Conservation (phyloP, 768 basidiomycete species). For the Suillus decipiens region DNA sequence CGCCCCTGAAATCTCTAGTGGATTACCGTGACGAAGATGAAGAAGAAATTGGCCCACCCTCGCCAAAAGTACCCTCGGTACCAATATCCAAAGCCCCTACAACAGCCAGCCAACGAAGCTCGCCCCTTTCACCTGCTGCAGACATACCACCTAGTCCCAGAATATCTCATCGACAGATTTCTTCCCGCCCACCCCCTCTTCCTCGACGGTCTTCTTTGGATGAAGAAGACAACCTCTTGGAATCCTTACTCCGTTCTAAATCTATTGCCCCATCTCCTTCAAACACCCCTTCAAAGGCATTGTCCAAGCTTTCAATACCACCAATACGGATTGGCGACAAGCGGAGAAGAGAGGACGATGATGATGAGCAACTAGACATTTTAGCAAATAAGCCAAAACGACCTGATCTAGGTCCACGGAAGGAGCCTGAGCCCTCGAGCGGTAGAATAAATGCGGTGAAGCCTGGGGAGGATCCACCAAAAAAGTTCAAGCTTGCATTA, state of each 20-base stretch:
- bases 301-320: conserved; percentile 36
- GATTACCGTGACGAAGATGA: conserved; percentile 83
- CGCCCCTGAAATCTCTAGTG: conserved; percentile 60
- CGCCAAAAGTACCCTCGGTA: conserved; percentile 17
- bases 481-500: conserved; percentile 77
- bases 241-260: conserved; percentile 48
- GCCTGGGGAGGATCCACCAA: conserved; percentile 46
- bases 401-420: conserved; percentile 49
- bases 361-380: conserved; percentile 63
- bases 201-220: conserved; percentile 45
- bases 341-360: conserved; percentile 69
- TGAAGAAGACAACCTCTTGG: conserved; percentile 58
- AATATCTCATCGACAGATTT: conserved; percentile 39
- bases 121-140: conserved; percentile 35
- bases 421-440: conserved; percentile 32
- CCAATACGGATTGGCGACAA: conserved; percentile 65
- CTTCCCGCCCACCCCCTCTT: conserved; percentile 40
- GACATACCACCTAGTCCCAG: conserved; percentile 41
- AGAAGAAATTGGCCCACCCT: conserved; percentile 34
- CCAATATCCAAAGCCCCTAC: conserved; percentile 16
- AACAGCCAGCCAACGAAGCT: conserved; percentile 21
- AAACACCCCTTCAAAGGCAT: conserved; percentile 36
- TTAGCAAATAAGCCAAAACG: conserved; percentile 61
- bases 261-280: conserved; percentile 42
- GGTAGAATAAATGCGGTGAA: conserved; percentile 30